Evolutionary conservation across 2,329 filamentous ascomycete species (phyloP).

Genomic region (Aspergillus pseudotamarii): DNA sequence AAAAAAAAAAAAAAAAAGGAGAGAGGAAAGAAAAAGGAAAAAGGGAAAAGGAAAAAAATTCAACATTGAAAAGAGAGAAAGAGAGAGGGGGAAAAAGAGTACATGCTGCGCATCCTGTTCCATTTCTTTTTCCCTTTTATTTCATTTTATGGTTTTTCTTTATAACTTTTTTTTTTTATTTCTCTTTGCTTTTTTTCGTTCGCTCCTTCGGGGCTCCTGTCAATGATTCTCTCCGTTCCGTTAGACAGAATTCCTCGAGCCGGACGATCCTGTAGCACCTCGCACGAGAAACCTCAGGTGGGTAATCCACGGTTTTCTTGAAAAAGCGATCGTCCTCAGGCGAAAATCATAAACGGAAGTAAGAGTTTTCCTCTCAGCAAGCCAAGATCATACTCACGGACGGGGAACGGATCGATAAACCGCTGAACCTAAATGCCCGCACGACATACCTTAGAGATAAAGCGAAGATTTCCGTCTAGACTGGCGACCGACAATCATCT

Average conservation of each 20-base stretch:
- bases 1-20: too few relatives aligned
- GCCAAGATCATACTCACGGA: slow-evolving; percentile 25
- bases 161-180: not conserved
- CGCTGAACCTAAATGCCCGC: slow-evolving; percentile 38
- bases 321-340: slow-evolving; percentile 7
- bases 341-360: slow-evolving; percentile 8
- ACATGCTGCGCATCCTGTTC: not conserved
- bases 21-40: too few relatives aligned
- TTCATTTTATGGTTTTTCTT: not conserved
- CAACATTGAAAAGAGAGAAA: too few relatives aligned
- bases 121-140: not conserved
- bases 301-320: slow-evolving; percentile 10
- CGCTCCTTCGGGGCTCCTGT: slow-evolving; percentile 1
- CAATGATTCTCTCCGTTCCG: slow-evolving; percentile 7
- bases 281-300: slow-evolving; percentile 6
- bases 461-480: slow-evolving; percentile 17
- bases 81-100: not conserved
- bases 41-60: too few relatives aligned
- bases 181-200: not conserved
- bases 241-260: slow-evolving; percentile 16
- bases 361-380: slow-evolving; percentile 8
- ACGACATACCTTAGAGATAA: slow-evolving; percentile 33
- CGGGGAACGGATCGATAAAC: slow-evolving; percentile 36
- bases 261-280: slow-evolving; percentile 6
- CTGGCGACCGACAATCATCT: slow-evolving; percentile 13